These are phyloP conservation scores for cucumber (Cucumis sativus) DNA, from an alignment of 306 rosid species.

Conservation along the genomic window Cucumber_9930_V3 NC_026661.2:16770501-16771000, in stretches of 20 bases:
- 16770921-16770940: neutral
- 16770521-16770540: neutral
- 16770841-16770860: slow-evolving; percentile 53
- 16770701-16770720: neutral
- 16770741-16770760: neutral
- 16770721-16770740: neutral
- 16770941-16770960: neutral
- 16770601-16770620: too few relatives aligned
- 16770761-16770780: slow-evolving; percentile 5
- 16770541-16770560: neutral
- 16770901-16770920: slow-evolving; percentile 30
- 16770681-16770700: too few relatives aligned
- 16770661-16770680: too few relatives aligned
- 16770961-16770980: neutral
- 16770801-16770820: slow-evolving; percentile 45
- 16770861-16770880: slow-evolving; percentile 76
- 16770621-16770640: too few relatives aligned
- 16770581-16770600: neutral
- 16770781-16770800: slow-evolving; percentile 49
- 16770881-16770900: slow-evolving; percentile 64
- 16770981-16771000: neutral
- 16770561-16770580: neutral
- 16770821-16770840: slow-evolving; percentile 41
- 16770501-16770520: neutral
- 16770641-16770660: neutral